Conservation (phyloP, 2,329 filamentous ascomycete species). For the Metarhizium anisopliae region DNA sequence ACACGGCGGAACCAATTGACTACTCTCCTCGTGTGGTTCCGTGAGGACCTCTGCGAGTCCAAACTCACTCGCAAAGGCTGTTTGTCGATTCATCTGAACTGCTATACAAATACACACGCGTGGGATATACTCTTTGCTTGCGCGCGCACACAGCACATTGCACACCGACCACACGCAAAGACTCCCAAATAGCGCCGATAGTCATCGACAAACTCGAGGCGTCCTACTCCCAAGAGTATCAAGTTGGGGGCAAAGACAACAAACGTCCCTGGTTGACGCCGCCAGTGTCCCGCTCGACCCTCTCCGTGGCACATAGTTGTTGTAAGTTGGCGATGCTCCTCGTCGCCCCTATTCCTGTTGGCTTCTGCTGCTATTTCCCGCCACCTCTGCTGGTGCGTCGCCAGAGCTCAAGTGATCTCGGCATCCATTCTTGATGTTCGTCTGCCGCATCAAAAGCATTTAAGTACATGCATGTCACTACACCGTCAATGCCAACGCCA, state of each 20-base stretch:
- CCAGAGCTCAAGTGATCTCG: background rate
- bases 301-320: constrained; percentile 1
- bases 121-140: background rate
- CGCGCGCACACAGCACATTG: background rate
- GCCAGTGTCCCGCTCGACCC: constrained; percentile 4
- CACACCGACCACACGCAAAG: background rate
- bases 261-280: background rate
- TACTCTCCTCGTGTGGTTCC: background rate
- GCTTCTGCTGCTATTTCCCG: background rate
- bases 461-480: background rate
- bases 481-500: background rate
- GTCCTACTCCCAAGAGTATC: background rate
- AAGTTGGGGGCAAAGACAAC: background rate
- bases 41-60: background rate
- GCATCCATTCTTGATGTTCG: background rate
- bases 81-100: background rate
- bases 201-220: background rate
- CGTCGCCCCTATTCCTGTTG: background rate
- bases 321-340: constrained; percentile 5
- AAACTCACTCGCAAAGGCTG: background rate
- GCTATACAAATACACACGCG: background rate
- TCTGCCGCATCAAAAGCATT: background rate
- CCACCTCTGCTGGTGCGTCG: background rate
- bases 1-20: background rate
- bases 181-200: constrained; percentile 1